Percentiles rank a stretch among this genome's conserved stretches.
These are phyloP conservation scores for Podospora conica DNA, from an alignment of 495 filamentous ascomycete species.

Conservation along the genomic window DNA sequence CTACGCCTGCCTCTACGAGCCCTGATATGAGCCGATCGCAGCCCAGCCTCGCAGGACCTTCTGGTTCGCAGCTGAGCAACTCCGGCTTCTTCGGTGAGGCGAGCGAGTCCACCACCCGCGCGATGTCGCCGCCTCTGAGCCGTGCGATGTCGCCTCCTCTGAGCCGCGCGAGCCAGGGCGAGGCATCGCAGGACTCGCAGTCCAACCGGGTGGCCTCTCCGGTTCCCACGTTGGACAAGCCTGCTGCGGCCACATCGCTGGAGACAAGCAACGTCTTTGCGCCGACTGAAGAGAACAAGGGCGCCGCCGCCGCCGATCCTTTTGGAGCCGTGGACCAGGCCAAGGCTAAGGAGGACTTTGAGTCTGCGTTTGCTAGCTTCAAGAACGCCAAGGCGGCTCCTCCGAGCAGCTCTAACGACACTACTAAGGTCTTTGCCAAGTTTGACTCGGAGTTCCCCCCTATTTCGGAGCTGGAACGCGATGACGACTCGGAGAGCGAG, in stretches of 20 bases:
- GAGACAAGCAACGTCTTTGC: constrained; percentile 7
- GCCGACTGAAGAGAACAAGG: constrained; percentile 17
- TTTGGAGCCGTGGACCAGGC: constrained; percentile 51
- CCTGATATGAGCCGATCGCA: constrained; percentile 46
- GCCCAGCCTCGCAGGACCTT: constrained; percentile 52
- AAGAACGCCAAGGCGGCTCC: constrained; percentile 30
- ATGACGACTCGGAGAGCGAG: constrained; percentile 71
- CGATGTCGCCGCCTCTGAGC: constrained; percentile 74
- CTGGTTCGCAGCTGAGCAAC: constrained; percentile 65
- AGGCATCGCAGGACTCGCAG: constrained; percentile 51
- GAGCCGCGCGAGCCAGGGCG: constrained; percentile 66
- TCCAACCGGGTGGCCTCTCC: constrained; percentile 31
- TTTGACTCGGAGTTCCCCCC: constrained; percentile 78
- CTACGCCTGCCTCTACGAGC: constrained; percentile 48
- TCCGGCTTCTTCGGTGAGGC: constrained; percentile 61
- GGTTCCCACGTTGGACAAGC: constrained; percentile 14
- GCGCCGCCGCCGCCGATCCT: constrained; percentile 35
- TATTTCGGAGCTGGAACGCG: constrained; percentile 75
- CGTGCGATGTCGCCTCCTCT: constrained; percentile 76
- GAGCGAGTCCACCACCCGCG: constrained; percentile 70
- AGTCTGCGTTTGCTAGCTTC: constrained; percentile 65
- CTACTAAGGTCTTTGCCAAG: constrained; percentile 42
- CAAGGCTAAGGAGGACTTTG: constrained; percentile 68
- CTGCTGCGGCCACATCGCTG: constrained; percentile 16
- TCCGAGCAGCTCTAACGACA: constrained; percentile 18